Conservation (phyloP, 2,329 filamentous ascomycete genomes). For the Coniochaeta sp. region DNA sequence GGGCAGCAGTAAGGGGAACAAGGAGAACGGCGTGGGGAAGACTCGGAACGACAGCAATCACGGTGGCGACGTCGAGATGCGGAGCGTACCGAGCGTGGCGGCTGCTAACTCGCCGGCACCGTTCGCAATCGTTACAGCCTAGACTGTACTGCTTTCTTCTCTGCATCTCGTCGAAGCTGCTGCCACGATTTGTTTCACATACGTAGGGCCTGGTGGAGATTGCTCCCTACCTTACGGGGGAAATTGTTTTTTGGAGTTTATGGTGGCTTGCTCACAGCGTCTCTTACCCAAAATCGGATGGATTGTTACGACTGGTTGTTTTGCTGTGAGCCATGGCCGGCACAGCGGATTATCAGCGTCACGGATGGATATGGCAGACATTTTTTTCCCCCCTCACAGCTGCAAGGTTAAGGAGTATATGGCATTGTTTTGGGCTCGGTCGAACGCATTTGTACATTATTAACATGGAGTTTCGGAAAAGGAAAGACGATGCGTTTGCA, state of each 20-base stretch:
- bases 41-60: slow-evolving; percentile 20
- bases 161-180: not conserved
- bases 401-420: not conserved
- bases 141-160: not conserved
- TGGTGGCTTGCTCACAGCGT: not conserved
- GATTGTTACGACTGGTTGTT: not conserved
- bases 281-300: not conserved
- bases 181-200: not conserved
- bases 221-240: not conserved
- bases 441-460: slow-evolving; percentile 4
- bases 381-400: not conserved
- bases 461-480: slow-evolving; percentile 1
- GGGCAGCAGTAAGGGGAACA: slow-evolving; percentile 52
- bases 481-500: not conserved
- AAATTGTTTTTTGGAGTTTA: not conserved
- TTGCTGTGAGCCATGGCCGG: not conserved
- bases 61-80: slow-evolving; percentile 43
- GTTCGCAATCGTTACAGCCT: slow-evolving; percentile 37
- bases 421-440: not conserved
- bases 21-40: slow-evolving; percentile 35
- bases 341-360: not conserved
- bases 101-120: slow-evolving; percentile 41
- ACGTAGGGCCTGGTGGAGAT: not conserved
- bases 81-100: slow-evolving; percentile 39
- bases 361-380: not conserved